These are phyloP conservation scores for Kwoniella heveanensis DNA, from an alignment of 768 basidiomycete genomes.

Conservation along the genomic window DNA sequence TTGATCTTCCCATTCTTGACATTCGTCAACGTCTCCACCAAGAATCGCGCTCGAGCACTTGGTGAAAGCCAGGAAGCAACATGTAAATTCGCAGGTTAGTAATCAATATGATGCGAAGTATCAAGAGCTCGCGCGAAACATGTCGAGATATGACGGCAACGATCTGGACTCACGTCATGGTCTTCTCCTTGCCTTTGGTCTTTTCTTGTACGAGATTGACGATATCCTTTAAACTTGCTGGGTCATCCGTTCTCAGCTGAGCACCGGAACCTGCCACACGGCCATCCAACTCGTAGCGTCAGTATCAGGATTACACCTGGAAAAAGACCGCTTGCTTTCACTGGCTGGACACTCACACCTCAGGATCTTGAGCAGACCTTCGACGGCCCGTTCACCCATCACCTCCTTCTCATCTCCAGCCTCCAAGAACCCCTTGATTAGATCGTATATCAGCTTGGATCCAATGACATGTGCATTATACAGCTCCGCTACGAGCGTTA, in stretches of 20 bases:
- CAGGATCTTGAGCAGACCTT: slow-evolving; percentile 80
- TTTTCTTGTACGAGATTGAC: slow-evolving; percentile 77
- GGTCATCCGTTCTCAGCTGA: slow-evolving; percentile 89
- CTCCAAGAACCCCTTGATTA: slow-evolving; percentile 74
- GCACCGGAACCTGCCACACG: slow-evolving; percentile 75
- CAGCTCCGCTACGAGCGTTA: slow-evolving; percentile 83
- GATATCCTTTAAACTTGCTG: slow-evolving; percentile 87
- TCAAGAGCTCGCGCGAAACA: no score
- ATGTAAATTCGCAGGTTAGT: no score
- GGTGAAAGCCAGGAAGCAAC: no score
- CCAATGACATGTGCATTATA: slow-evolving; percentile 96
- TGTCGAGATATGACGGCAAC: no score
- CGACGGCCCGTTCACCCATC: slow-evolving; percentile 77
- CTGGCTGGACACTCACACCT: slow-evolving; percentile 54
- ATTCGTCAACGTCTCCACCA: slow-evolving; percentile 89
- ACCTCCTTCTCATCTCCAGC: slow-evolving; percentile 52
- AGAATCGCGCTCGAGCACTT: slow-evolving; percentile 89
- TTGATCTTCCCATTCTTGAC: slow-evolving; percentile 85
- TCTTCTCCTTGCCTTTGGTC: slow-evolving; percentile 61
- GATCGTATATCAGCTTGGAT: slow-evolving; percentile 82
- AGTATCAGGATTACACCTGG: no score
- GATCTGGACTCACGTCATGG: slow-evolving; percentile 54
- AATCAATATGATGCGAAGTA: neutral
- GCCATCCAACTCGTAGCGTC: no score
- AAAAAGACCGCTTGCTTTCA: no score